phyloP scores from a whole-genome alignment of 2,329 filamentous ascomycete genomes.

The Paracamarosporium sp. region DNA sequence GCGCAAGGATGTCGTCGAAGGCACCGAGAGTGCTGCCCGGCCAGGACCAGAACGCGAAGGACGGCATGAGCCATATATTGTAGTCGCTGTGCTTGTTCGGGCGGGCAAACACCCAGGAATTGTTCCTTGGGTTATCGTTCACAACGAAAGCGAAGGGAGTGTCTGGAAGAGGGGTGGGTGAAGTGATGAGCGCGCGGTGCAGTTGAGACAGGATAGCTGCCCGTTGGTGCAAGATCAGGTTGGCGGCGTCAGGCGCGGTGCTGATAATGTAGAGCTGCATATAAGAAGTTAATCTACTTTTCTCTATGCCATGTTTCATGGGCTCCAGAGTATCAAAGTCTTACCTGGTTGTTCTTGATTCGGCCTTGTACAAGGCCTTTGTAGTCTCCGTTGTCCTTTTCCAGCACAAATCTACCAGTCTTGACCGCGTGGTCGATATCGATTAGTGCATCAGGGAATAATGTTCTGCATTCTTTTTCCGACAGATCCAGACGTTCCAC shows the following conservation, averaged over 20 bases:
- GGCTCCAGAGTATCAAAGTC: not conserved
- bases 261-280: constrained; percentile 24
- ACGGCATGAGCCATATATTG: constrained; percentile 29
- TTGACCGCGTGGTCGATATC: constrained; percentile 10
- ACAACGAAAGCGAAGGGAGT: constrained; percentile 24
- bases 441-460: constrained; percentile 12
- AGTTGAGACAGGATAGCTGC: constrained; percentile 24
- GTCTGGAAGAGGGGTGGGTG: constrained; percentile 17
- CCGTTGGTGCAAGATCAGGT: constrained; percentile 24
- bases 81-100: constrained; percentile 17
- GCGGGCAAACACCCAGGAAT: constrained; percentile 22
- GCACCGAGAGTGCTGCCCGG: constrained; percentile 9
- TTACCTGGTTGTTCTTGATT: constrained; percentile 20
- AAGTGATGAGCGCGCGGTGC: constrained; percentile 20
- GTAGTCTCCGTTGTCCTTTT: constrained; percentile 19
- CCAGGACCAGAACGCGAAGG: constrained; percentile 28
- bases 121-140: constrained; percentile 26
- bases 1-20: constrained; percentile 15
- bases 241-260: constrained; percentile 12
- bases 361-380: constrained; percentile 25
- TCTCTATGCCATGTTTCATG: not conserved
- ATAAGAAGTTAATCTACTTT: no score
- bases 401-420: constrained; percentile 15
- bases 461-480: constrained; percentile 17
- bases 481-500: constrained; percentile 8